Conservation (phyloP, 2,329 filamentous ascomycete species). For the Ramichloridium luteum region DNA sequence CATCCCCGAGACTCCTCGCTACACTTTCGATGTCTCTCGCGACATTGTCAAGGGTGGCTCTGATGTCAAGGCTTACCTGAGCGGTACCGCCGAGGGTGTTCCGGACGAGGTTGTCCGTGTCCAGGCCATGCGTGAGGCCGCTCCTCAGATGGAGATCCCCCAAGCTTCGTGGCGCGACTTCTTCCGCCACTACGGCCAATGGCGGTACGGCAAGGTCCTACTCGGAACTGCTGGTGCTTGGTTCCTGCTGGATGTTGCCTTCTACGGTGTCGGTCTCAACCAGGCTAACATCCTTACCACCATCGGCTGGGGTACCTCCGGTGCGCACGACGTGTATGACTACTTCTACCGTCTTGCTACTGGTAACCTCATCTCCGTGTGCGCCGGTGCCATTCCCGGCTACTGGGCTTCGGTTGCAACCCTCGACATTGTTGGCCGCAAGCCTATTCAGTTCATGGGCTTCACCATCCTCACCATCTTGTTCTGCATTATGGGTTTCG, state of each 20-base stretch:
- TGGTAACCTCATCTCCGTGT: constrained; percentile 67
- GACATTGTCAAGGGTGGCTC: constrained; percentile 62
- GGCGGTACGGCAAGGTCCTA: constrained; percentile 59
- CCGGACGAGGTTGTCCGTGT: constrained; percentile 57
- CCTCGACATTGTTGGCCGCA: constrained; percentile 63
- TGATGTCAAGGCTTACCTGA: constrained; percentile 64
- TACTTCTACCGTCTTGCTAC: constrained; percentile 61
- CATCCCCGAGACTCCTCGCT: constrained; percentile 77
- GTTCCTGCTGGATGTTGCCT: constrained; percentile 62
- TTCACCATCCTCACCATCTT: constrained; percentile 37
- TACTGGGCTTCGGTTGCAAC: constrained; percentile 71
- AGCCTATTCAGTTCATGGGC: constrained; percentile 57
- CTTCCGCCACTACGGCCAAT: constrained; percentile 53
- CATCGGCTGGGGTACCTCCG: constrained; percentile 55
- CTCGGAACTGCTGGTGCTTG: constrained; percentile 74
- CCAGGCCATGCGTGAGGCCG: constrained; percentile 42
- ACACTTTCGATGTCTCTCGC: constrained; percentile 69
- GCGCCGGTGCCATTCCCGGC: constrained; percentile 66
- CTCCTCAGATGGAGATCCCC: constrained; percentile 47
- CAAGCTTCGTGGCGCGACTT: constrained; percentile 66
- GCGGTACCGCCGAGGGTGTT: constrained; percentile 48
- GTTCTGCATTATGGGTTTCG: constrained; percentile 40
- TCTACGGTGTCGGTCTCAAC: constrained; percentile 54
- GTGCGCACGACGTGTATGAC: constrained; percentile 53
- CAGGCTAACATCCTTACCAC: constrained; percentile 58